phyloP scores from a whole-genome alignment of 139 green algal genomes.

The Pycnococcus provasolii region DNA sequence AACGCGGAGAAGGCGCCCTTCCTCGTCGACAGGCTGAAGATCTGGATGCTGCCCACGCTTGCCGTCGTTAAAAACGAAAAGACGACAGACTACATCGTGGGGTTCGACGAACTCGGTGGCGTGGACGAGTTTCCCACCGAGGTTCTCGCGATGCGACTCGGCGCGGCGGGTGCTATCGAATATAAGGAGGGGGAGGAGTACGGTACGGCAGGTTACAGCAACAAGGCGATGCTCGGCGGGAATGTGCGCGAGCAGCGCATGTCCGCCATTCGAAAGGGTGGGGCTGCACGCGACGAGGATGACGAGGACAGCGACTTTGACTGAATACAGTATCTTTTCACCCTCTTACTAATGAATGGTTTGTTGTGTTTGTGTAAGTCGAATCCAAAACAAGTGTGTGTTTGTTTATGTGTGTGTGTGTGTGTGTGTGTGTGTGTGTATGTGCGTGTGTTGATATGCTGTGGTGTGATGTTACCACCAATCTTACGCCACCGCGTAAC shows the following conservation, averaged over 20 bases:
- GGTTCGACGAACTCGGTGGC: constrained; percentile 58
- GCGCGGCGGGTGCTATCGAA: constrained; percentile 7
- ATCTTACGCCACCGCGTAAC: no score
- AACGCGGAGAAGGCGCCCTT: constrained; percentile 91
- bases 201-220: no score
- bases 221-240: not conserved
- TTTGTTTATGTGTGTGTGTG: no score
- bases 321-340: not conserved
- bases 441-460: no score
- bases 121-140: constrained; percentile 47
- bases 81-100: constrained; percentile 63
- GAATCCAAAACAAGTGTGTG: no score
- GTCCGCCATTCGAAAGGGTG: not conserved
- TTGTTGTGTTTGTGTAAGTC: no score
- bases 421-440: no score
- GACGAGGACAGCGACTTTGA: constrained; percentile 18
- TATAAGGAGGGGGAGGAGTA: constrained; percentile 15
- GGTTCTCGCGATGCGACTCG: constrained; percentile 19
- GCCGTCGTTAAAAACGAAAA: constrained; percentile 82
- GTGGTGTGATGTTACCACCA: no score
- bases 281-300: constrained; percentile 2
- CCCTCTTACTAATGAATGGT: no score
- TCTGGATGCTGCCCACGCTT: constrained; percentile 91
- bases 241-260: not conserved
- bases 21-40: constrained; percentile 60